Evolutionary conservation across 148 eudicot genomes (phyloP), one percentile per base, ranked within the genome.

Genomic region (Vaccinium corymbosum): DNA sequence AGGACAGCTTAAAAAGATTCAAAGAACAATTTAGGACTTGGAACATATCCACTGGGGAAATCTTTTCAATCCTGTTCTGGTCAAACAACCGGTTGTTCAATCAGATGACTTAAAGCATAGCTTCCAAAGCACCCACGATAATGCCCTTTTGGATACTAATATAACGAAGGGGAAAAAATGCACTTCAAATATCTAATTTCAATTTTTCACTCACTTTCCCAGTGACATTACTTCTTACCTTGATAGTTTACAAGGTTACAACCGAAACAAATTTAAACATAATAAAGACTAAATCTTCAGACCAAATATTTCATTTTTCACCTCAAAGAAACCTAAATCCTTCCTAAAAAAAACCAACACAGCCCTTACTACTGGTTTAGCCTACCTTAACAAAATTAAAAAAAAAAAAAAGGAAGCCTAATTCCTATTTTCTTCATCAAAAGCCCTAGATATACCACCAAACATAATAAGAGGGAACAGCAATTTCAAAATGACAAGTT

Each of bases 281-380:
- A 50, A 76, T 51, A 76, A 27, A 27, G 50, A 2, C 11, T 0
- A 53, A 52, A 52, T 20, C 15, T 51, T 19, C 3, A 25, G 32
- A 22, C 22, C 29, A 22, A 64, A 22, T 64, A 22, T 64, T 64
- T 64, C 32, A 64, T 22, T 64, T 62, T 64, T 10, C 71, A 64
- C 71, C 29, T 64, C 3, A 22, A 64, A 64, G 14, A 64, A 64
- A 64, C 71, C 71, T 64, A 81, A 3, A 81, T 81, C 64, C 42
- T 62, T 4, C 81, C 6, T 42, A 5, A 5, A 5, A 19, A 71
- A 46, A 52, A 29, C 53, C 53, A 83, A 89, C 42, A 32, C 70
- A 32, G 8, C 25, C 82, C n/a, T 79, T 19, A n/a, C 3, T 32
- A 1, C 50, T 55, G 3, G 51, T 32, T 19, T 29, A 29, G 5